phyloP scores from a whole-genome alignment of 345 rosid genomes.

The Camelina laxa region DNA sequence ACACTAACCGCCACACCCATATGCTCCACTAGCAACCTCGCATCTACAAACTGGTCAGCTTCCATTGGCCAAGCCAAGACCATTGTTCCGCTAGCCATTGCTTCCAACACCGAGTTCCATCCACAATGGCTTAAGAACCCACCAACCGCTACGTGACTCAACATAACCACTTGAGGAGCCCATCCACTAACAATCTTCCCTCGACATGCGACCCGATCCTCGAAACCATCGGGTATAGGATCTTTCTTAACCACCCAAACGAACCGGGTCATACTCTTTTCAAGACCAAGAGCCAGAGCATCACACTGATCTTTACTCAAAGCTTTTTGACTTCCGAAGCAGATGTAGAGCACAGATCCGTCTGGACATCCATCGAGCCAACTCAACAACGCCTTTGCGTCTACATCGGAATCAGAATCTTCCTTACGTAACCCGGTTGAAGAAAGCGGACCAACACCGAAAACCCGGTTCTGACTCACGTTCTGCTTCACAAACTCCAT shows the following conservation, averaged over 20 bases:
- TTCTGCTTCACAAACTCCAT: conserved; percentile 45
- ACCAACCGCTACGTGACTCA: conserved; percentile 61
- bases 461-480: conserved; percentile 52
- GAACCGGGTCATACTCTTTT: conserved; percentile 56
- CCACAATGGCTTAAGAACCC: conserved; percentile 76
- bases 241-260: conserved; percentile 64
- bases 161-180: conserved; percentile 61
- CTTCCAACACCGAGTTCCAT: conserved; percentile 78
- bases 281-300: conserved; percentile 61
- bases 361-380: conserved; percentile 65
- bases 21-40: conserved; percentile 55
- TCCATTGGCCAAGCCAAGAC: conserved; percentile 72
- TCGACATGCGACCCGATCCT: conserved; percentile 47
- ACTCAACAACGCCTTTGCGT: conserved; percentile 26
- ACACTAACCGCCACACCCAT: conserved; percentile 52
- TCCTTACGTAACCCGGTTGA: conserved; percentile 39
- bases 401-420: not conserved
- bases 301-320: conserved; percentile 51
- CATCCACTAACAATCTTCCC: conserved; percentile 57
- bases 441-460: conserved; percentile 59
- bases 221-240: conserved; percentile 58
- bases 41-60: conserved; percentile 66
- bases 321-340: conserved; percentile 69
- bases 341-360: conserved; percentile 61
- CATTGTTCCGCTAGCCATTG: conserved; percentile 52